phyloP scores from a whole-genome alignment of 371 early-diverging fungal species.

The Mortierella polycephala region DNA sequence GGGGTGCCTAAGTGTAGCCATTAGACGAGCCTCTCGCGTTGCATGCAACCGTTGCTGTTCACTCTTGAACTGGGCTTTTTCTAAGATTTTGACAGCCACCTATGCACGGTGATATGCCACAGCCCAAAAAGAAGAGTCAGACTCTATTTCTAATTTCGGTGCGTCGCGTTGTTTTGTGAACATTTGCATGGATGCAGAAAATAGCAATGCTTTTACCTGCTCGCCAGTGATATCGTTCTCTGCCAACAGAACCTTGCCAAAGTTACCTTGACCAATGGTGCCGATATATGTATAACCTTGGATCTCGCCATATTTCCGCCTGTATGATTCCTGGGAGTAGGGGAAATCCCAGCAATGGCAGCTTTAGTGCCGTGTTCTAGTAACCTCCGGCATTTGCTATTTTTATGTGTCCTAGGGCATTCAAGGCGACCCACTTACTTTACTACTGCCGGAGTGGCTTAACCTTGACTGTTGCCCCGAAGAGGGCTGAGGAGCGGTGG shows the following conservation, averaged over 20 bases:
- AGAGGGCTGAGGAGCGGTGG: constrained; percentile 6
- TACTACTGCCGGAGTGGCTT: constrained; percentile 39
- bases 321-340: constrained; percentile 30
- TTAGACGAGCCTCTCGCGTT: constrained; percentile 84
- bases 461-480: constrained; percentile 41
- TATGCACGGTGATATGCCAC: constrained; percentile 6
- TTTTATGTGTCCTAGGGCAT: background rate
- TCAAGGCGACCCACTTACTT: constrained; percentile 5
- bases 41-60: constrained; percentile 69
- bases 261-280: constrained; percentile 85
- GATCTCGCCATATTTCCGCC: constrained; percentile 52
- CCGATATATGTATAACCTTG: constrained; percentile 57
- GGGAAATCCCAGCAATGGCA: background rate
- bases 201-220: constrained; percentile 62
- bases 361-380: too few species aligned
- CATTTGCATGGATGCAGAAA: background rate
- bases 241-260: constrained; percentile 86
- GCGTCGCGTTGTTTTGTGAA: too few species aligned
- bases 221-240: constrained; percentile 67
- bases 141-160: background rate
- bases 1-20: constrained; percentile 86
- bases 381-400: too few species aligned
- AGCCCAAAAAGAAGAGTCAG: too few species aligned
- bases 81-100: constrained; percentile 72
- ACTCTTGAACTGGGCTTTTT: constrained; percentile 55